Base-by-base conservation (phyloP, 176 grass and related monocot species). In the Canna indica region DNA sequence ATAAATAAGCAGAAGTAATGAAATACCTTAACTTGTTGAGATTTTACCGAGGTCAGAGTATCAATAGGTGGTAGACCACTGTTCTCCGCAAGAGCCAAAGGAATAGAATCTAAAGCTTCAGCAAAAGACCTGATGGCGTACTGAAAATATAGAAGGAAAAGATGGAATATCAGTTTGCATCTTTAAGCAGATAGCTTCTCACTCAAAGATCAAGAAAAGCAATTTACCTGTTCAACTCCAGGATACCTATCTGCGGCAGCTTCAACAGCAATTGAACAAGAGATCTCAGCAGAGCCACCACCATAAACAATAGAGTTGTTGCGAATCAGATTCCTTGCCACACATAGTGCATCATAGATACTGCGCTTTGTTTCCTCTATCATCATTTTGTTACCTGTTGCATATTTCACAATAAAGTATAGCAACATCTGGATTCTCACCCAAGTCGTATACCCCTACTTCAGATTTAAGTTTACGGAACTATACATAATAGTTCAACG, bases 51-150 rank as follows among this genome's bases (percentile, higher is more conserved):
- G 20, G 93, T 90, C 28, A 92, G 74, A 3, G 84, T 97, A 85
- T 87, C 79, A 76, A 97, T 85, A 69, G 88, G 88, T 54, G 80
- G 54, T 58, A 91, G 85, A 47, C 86, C 88, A 79, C 86, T 87
- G 69, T 92, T 97, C 79, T 97, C 83, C 34, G 86, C 88, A 47
- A 92, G 83, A 69, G 93, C 86, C 74, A 96, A 77, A 54, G 93
- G 86, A 50, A 91, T 78, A 54, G 79, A 59, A 47, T 92, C 93
- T 68, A 91, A 72, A 45, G 84, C 88, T 71, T 89, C 86, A 84
- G 86, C 89, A 68, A 99, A 99, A 14, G 84, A 86, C 75, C 89
- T 96, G 76, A 97, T 83, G 71, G 88, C 88, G 81, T 97, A 97
- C 88, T 97, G 75, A 68, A 80, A 18, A 69, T 48, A 76, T 47